Base-by-base conservation (phyloP, 768 basidiomycete genomes). In the Phaeolepiota aurea region DNA sequence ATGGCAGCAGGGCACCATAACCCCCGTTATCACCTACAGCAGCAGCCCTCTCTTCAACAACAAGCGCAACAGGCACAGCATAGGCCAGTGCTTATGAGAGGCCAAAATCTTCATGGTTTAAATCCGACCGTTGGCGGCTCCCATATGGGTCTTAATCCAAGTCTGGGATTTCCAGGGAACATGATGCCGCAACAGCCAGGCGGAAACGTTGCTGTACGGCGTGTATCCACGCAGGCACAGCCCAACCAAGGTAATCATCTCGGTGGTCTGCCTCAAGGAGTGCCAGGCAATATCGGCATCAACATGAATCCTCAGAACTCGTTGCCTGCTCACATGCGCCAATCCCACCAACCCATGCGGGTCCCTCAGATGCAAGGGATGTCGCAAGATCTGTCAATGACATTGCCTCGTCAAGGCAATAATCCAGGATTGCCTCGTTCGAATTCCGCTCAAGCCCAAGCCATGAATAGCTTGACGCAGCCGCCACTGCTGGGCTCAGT, bases 171-270 rank as follows among this genome's bases (percentile, higher is more conserved):
- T 52, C 58, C 63, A 40, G 57, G 58, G 33, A 56, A 50, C 46
- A 66, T 75, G 59, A 63, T 56, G 50, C 65, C 60, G 46, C 61
- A 58, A 28, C 57, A 57, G 31, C 59, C 54, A 42, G 55, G 55
- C 3, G 59, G 57, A 46, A 58, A 63, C 31, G 54, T 54, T 33
- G 50, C 46, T 14, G 55, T 72, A 34, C 73, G 81, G 43, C 73
- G 81, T 52, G 71, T 69, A n/a, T 59, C 65, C 44, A 76, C 79
- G 15, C 80, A 82, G 57, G 70, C 77, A 3, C 68, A 72, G 46
- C 57, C 56, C 50, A 69, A 63, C 48, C 62, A 68, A 46, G 18
- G 33, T 19, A 15, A 15, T 20, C 68, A 66, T 50, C 44, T 62
- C 14, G 49, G 45, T 34, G 53, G 51, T n/a, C 54, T 62, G 48